phyloP scores from a whole-genome alignment of 805 yeast species.

The Saccharomycopsis schoenii region DNA sequence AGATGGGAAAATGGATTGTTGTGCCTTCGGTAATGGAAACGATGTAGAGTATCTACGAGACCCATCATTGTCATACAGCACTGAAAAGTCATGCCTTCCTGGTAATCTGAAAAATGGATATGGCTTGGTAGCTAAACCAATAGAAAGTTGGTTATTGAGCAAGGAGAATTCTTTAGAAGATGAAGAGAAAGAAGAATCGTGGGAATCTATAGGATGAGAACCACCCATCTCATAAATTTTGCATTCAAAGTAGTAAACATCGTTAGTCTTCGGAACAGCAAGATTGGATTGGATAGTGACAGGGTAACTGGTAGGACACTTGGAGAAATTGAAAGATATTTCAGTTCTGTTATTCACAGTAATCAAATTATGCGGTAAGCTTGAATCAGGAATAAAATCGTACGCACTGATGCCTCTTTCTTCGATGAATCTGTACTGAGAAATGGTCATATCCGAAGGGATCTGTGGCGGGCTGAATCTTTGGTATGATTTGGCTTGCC shows the following conservation, averaged over 20 bases:
- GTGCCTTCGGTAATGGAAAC: constrained; percentile 35
- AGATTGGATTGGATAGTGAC: constrained; percentile 69
- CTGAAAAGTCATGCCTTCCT: constrained; percentile 77
- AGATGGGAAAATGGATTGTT: constrained; percentile 47
- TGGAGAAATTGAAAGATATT: constrained; percentile 27
- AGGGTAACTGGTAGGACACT: constrained; percentile 29
- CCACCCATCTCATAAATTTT: constrained; percentile 56
- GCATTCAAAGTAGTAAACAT: constrained; percentile 81
- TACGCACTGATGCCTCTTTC: constrained; percentile 86
- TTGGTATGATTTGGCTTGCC: constrained; percentile 31
- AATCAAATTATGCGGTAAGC: constrained; percentile 45
- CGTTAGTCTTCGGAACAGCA: constrained; percentile 75
- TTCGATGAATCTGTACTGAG: constrained; percentile 60
- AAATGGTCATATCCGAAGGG: constrained; percentile 30
- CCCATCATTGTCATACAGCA: constrained; percentile 85
- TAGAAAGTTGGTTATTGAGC: constrained; percentile 35
- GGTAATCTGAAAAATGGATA: constrained; percentile 92
- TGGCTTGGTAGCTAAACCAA: constrained; percentile 80
- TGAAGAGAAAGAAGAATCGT: background rate
- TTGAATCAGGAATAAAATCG: constrained; percentile 51
- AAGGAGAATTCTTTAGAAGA: constrained; percentile 2
- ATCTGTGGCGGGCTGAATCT: constrained; percentile 36
- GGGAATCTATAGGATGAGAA: constrained; percentile 39
- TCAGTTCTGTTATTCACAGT: constrained; percentile 58
- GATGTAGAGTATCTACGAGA: constrained; percentile 73